These are phyloP conservation scores for Populus alba DNA, from an alignment of 345 rosid species.

Conservation along the genomic window DNA sequence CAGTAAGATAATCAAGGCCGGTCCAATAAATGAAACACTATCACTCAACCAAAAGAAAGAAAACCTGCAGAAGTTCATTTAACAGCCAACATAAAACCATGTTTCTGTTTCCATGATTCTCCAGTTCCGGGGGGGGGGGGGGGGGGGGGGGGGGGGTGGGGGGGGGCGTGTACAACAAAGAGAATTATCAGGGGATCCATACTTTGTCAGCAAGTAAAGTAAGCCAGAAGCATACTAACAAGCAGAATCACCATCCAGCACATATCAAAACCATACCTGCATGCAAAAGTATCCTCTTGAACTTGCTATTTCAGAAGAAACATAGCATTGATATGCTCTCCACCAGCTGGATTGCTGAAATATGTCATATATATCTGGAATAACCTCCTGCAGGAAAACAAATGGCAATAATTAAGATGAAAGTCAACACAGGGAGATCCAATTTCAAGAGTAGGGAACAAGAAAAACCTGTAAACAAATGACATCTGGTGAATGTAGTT, in stretches of 20 bases:
- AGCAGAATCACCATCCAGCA: background rate
- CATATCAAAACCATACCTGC: slow-evolving; percentile 46
- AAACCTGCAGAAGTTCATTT: no score
- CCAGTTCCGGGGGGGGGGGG: no score
- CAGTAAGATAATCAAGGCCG: no score
- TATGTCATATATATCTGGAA: slow-evolving; percentile 57
- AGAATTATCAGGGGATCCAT: no score
- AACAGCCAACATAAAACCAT: no score
- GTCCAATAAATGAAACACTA: no score
- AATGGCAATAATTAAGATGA: background rate
- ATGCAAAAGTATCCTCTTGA: slow-evolving; percentile 72
- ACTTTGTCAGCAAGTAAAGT: no score
- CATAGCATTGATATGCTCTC: slow-evolving; percentile 70
- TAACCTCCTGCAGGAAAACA: slow-evolving; percentile 64
- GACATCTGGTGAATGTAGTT: slow-evolving; percentile 77
- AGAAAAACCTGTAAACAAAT: slow-evolving; percentile 84
- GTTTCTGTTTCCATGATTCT: no score
- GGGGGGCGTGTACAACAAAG: no score
- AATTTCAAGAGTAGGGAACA: background rate
- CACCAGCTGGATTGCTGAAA: slow-evolving; percentile 77
- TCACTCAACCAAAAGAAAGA: no score
- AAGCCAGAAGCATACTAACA: background rate
- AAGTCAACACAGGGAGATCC: background rate
- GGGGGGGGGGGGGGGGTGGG: no score
- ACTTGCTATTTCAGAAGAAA: slow-evolving; percentile 42